A percentile compares a stretch with the other conserved stretches of the same genome.
Evolutionary conservation across 192 early-diverging fungal species (phyloP).

Genomic region (Dissophora ornata): DNA sequence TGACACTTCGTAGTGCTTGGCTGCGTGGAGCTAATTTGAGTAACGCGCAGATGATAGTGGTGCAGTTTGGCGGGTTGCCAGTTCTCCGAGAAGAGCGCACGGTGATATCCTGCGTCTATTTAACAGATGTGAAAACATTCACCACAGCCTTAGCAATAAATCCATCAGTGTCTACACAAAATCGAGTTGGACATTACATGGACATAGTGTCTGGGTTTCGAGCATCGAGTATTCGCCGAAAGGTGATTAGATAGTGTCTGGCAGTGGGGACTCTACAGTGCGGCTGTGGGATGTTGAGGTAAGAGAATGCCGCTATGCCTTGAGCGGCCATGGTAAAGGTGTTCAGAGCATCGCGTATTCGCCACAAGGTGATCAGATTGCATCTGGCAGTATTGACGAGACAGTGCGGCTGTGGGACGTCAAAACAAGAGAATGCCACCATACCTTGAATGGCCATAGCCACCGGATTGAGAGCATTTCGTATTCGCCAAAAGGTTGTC

Average conservation of each 20-base stretch:
- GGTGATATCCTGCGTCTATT: background rate
- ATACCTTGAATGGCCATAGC: too few species aligned
- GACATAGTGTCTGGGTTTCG: background rate
- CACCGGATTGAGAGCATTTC: too few species aligned
- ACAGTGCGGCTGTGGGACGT: constrained; percentile 1
- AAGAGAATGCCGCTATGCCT: background rate
- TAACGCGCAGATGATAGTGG: background rate
- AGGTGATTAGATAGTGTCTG: background rate
- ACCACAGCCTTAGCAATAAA: background rate
- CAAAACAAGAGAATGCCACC: too few species aligned
- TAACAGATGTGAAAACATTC: background rate
- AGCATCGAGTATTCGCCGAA: background rate
- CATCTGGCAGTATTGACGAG: background rate
- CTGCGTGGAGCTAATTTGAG: constrained; percentile 1
- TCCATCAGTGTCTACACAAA: background rate
- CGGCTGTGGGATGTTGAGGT: background rate
- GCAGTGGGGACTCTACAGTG: constrained; percentile 2
- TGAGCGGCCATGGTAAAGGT: background rate
- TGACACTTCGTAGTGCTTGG: background rate
- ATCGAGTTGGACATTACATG: background rate
- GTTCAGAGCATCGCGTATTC: background rate
- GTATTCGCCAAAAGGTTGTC: too few species aligned
- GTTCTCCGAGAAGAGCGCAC: background rate
- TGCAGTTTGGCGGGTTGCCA: background rate
- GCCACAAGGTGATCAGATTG: background rate